Percentiles rank a stretch among this genome's conserved stretches.
These are phyloP conservation scores for Zymoseptoria brevis DNA, from an alignment of 2,329 filamentous ascomycete genomes.

Conservation along the genomic window DNA sequence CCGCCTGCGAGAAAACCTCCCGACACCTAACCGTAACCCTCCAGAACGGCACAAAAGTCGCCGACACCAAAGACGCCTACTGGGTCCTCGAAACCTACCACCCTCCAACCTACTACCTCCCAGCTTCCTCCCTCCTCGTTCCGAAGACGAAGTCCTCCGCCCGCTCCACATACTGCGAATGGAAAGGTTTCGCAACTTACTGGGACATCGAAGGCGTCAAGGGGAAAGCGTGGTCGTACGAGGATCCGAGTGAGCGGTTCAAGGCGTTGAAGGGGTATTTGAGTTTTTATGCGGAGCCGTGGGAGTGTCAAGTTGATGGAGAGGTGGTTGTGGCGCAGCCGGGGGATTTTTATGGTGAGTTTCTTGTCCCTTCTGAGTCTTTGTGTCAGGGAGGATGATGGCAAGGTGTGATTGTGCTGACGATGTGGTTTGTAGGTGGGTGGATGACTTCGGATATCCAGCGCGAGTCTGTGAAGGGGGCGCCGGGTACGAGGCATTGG, in stretches of 20 bases:
- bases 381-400: too few relatives aligned
- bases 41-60: slow-evolving; percentile 44
- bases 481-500: slow-evolving; percentile 32
- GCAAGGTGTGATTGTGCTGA: neutral
- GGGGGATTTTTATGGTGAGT: slow-evolving; percentile 52
- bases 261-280: slow-evolving; percentile 48
- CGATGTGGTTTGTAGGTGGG: slow-evolving; percentile 26
- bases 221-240: slow-evolving; percentile 54
- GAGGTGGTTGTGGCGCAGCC: slow-evolving; percentile 53
- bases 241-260: slow-evolving; percentile 46
- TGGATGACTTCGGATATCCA: slow-evolving; percentile 56
- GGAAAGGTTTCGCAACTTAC: slow-evolving; percentile 53
- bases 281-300: slow-evolving; percentile 54
- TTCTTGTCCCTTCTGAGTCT: neutral
- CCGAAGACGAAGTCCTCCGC: slow-evolving; percentile 41
- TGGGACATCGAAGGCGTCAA: slow-evolving; percentile 34
- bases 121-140: slow-evolving; percentile 42
- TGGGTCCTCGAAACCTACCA: slow-evolving; percentile 58
- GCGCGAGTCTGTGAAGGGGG: slow-evolving; percentile 42
- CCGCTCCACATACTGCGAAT: slow-evolving; percentile 47
- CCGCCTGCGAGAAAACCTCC: slow-evolving; percentile 43
- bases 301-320: slow-evolving; percentile 56
- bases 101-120: slow-evolving; percentile 57
- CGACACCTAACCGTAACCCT: slow-evolving; percentile 50
- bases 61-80: slow-evolving; percentile 51